Evolutionary conservation across 768 basidiomycete species (phyloP).

Genomic region (Cystofilobasidium macerans): DNA sequence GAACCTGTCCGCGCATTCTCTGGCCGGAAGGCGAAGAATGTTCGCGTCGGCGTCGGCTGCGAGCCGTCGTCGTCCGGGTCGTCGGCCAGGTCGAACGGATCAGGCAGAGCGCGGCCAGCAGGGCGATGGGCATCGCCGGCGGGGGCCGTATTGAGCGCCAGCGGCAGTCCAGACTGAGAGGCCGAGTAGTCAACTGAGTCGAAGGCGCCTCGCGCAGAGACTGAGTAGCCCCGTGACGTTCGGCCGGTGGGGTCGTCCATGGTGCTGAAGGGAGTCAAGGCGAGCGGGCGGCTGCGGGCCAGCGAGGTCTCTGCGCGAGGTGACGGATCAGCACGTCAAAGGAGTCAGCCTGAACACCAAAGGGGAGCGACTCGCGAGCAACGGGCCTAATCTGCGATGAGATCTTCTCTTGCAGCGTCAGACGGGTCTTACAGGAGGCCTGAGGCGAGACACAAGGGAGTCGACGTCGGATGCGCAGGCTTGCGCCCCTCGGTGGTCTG

Average conservation of each 20-base stretch:
- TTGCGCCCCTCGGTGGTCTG: too few relatives aligned
- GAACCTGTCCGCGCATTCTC: not conserved
- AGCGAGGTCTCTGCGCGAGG: too few relatives aligned
- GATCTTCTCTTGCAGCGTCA: too few relatives aligned
- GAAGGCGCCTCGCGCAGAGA: constrained; percentile 2
- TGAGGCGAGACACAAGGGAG: too few relatives aligned
- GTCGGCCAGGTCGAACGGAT: constrained; percentile 17
- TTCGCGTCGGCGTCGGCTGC: not conserved
- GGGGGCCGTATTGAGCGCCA: not conserved
- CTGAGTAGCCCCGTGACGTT: constrained; percentile 9
- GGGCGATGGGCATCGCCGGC: not conserved
- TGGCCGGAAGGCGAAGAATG: not conserved
- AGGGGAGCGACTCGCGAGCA: too few relatives aligned
- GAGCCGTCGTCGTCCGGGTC: not conserved
- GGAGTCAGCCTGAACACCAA: too few relatives aligned
- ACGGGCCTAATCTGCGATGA: too few relatives aligned
- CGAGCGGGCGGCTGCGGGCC: not conserved
- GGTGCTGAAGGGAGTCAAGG: not conserved
- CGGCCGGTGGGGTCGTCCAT: not conserved
- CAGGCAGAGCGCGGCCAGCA: not conserved
- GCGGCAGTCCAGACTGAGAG: not conserved
- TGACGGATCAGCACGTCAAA: too few relatives aligned
- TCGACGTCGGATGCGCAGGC: too few relatives aligned
- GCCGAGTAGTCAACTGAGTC: constrained; percentile 5
- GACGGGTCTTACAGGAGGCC: too few relatives aligned